Base-by-base conservation (phyloP, 2,329 filamentous ascomycete genomes). In the Venturia oleaginea region DNA sequence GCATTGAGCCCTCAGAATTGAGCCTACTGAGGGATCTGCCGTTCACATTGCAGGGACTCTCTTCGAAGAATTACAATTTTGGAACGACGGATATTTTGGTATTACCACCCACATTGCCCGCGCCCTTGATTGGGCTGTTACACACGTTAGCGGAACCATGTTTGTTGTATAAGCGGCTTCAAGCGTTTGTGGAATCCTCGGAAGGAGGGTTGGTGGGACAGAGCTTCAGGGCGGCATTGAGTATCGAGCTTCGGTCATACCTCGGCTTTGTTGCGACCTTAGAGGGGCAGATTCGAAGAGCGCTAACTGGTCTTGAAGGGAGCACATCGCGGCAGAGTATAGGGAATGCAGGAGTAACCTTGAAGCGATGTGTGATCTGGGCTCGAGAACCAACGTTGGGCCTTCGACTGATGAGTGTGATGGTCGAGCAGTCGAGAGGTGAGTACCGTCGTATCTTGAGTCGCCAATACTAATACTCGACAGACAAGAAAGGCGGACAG, bases 321-420 rank as follows among this genome's bases (percentile, higher is more conserved):
- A 79, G 80, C 1, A 84, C 84, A 4, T 85, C 89, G 2, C 82
- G 87, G 59, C 83, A 84, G 55, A 88, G 88, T 1, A 86, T 95
- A 63, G 88, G 91, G 6, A 94, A 92, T 70, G 88, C 90, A 0
- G 92, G 92, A 1, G 93, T 99, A 17, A 99, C 94, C 0, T 79
- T 99, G 61, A 97, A 97, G 75, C 83, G 94, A 73, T 97, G 93
- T 70, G 89, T 99, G 2, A 89, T 99, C 30, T 99, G 95, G 95
- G 97, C 92, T 10, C 86, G 93, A 69, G 95, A 99, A 75, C 91
- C 94, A 7, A 99, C 94, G 0, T 95, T 97, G 88, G 94, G 92
- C 0, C 77, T 99, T 69, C 86, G 94, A 19, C 80, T 99, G 64
- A 92, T 99, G 89, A 95, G 91, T 70, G 76, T 96, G 65, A 96